These are phyloP conservation scores for Tylopilus felleus DNA, from an alignment of 768 basidiomycete genomes.

Conservation along the genomic window DNA sequence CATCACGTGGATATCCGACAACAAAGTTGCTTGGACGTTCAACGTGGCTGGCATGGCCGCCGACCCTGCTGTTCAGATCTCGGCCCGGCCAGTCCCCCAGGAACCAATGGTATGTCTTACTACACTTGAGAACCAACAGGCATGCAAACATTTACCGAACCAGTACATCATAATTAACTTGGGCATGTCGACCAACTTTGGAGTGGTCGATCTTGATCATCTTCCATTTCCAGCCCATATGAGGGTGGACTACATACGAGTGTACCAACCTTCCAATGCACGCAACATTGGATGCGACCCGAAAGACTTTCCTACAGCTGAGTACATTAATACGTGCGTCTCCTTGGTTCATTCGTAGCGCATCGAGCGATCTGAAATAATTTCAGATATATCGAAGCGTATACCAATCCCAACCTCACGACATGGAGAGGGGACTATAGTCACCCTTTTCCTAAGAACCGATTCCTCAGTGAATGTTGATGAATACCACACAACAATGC, in stretches of 20 bases:
- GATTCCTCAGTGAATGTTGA: conserved; percentile 42
- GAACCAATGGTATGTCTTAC: conserved; percentile 74
- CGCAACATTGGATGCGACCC: conserved; percentile 76
- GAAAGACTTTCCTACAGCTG: conserved; percentile 58
- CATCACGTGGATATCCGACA: conserved; percentile 79
- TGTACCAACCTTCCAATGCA: conserved; percentile 64
- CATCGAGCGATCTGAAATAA: neutral
- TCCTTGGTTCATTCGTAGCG: neutral
- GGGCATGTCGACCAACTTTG: conserved; percentile 61
- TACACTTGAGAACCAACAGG: neutral
- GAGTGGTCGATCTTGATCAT: conserved; percentile 49
- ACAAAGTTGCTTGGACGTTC: conserved; percentile 71
- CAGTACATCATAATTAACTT: conserved; percentile 56
- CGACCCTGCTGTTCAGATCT: conserved; percentile 57
- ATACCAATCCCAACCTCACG: conserved; percentile 55
- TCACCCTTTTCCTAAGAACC: conserved; percentile 51
- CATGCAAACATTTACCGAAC: conserved; percentile 1
- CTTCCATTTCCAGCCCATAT: conserved; percentile 49
- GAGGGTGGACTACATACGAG: conserved; percentile 57
- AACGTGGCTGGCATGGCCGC: conserved; percentile 63
- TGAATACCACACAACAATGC: neutral
- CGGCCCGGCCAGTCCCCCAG: conserved; percentile 63
- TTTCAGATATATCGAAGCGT: conserved; percentile 60
- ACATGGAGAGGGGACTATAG: conserved; percentile 43
- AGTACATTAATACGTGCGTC: conserved; percentile 63